Evolutionary conservation across 768 basidiomycete species (phyloP).

Genomic region (Gautieria morchelliformis): DNA sequence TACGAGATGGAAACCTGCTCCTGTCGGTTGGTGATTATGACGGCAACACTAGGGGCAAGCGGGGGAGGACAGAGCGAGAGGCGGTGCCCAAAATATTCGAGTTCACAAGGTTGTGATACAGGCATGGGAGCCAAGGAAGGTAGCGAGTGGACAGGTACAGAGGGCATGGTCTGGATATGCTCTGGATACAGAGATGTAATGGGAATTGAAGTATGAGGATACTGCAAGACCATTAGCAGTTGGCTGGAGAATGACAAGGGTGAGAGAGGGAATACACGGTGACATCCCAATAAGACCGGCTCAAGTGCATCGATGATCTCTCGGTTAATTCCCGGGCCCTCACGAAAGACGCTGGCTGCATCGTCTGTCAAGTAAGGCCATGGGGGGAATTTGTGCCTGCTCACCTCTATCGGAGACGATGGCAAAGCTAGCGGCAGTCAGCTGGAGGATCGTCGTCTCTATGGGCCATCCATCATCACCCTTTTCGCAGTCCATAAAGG

Average conservation of each 20-base stretch:
- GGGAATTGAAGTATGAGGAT: background rate
- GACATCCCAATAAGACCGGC: background rate
- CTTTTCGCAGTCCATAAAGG: background rate
- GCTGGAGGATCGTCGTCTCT: background rate
- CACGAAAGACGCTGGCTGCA: background rate
- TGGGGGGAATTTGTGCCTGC: background rate
- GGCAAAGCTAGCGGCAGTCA: background rate
- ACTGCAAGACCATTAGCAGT: background rate
- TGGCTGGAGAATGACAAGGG: background rate
- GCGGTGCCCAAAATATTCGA: background rate
- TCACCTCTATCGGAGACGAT: conserved; percentile 2
- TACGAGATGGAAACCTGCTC: background rate
- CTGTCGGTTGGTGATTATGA: conserved; percentile 2
- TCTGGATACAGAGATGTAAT: background rate
- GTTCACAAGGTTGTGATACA: background rate
- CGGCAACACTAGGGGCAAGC: background rate
- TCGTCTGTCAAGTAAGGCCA: background rate
- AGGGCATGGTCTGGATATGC: background rate
- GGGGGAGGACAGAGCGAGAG: background rate
- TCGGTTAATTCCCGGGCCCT: background rate
- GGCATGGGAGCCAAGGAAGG: background rate
- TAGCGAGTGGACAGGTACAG: background rate
- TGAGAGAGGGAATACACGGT: background rate
- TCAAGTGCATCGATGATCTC: background rate
- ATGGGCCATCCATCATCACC: conserved; percentile 1